phyloP scores from a whole-genome alignment of 2,329 filamentous ascomycete species.

The Tolypocladium cylindrosporum region DNA sequence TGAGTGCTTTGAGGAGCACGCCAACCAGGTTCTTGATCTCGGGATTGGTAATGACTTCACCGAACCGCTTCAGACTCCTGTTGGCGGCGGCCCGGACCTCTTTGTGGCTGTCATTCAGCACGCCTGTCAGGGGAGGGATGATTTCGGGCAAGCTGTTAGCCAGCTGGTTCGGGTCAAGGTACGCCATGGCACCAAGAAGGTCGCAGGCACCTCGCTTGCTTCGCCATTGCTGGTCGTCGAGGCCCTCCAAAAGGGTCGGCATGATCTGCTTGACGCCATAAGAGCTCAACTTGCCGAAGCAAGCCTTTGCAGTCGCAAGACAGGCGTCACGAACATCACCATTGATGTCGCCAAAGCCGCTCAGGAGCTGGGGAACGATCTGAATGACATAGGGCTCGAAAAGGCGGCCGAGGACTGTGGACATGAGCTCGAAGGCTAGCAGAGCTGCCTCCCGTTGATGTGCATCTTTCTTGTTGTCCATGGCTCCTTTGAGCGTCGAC shows the following conservation, averaged over 20 bases:
- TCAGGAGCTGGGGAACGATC: slow-evolving; percentile 82
- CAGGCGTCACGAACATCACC: slow-evolving; percentile 88
- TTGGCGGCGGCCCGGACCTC: slow-evolving; percentile 90
- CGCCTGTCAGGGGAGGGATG: slow-evolving; percentile 87
- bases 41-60: slow-evolving; percentile 95
- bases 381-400: slow-evolving; percentile 98
- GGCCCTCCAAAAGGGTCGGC: slow-evolving; percentile 79
- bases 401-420: slow-evolving; percentile 71
- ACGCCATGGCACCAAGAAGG: slow-evolving; percentile 94
- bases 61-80: slow-evolving; percentile 92
- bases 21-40: slow-evolving; percentile 90
- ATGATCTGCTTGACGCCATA: slow-evolving; percentile 93
- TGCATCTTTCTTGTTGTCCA: slow-evolving; percentile 92
- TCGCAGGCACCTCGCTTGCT: slow-evolving; percentile 98
- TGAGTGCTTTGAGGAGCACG: slow-evolving; percentile 89
- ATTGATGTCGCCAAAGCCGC: slow-evolving; percentile 80
- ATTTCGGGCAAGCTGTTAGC: slow-evolving; percentile 89
- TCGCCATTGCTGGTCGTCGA: slow-evolving; percentile 94
- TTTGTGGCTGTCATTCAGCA: slow-evolving; percentile 96
- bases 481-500: slow-evolving; percentile 65
- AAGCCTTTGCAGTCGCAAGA: slow-evolving; percentile 85
- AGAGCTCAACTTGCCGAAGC: slow-evolving; percentile 86
- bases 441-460: slow-evolving; percentile 83
- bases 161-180: slow-evolving; percentile 90
- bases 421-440: slow-evolving; percentile 83